Evolutionary conservation across 495 filamentous ascomycete genomes (phyloP), one percentile per base, ranked within the genome.

Genomic region (Beverwykella pulmonaria): DNA sequence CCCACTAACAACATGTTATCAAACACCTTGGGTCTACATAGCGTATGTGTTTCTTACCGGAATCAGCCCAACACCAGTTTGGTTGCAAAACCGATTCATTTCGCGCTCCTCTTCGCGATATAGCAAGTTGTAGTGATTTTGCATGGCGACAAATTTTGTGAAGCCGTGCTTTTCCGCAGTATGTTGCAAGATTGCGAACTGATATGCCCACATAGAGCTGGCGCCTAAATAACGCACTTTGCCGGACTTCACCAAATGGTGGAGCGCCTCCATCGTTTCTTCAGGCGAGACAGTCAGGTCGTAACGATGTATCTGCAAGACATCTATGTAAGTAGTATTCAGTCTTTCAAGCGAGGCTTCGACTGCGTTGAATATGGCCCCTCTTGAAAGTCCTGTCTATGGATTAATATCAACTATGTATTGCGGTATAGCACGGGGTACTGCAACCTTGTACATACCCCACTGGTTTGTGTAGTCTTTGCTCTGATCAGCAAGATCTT

Each of bases 71-170:
- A n/a, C n/a, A n/a, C n/a, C n/a, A n/a, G n/a, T n/a, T n/a, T n/a
- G n/a, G n/a, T n/a, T 41, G 49, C 72, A 74, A 52, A 61, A 74
- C 8, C 54, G 61, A 70, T 82, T 87, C 88, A 92, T 92, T 77
- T 91, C 89, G 22, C 87, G 75, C 77, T 92, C 89, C 68, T 92
- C 89, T 76, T 92, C 89, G 9, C 89, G 79, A 73, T 92, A 92
- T 5, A 86, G 77, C 23, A 90, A 78, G 75, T 90, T 92, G 69
- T 91, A 86, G 47, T 82, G 79, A 72, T 90, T 90, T 77, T 92
- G 90, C 88, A 92, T 92, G 22, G 81, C 83, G 65, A 91, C 76
- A 70, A 91, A 92, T 74, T 87, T 86, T 5, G 88, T 91, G 87
- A 86, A 92, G 22, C 86, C 83, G 65, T 90, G 81, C 68, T 73